Base-by-base conservation (phyloP, 208 protist genomes). In the Kentomonas sorsogonicus region DNA sequence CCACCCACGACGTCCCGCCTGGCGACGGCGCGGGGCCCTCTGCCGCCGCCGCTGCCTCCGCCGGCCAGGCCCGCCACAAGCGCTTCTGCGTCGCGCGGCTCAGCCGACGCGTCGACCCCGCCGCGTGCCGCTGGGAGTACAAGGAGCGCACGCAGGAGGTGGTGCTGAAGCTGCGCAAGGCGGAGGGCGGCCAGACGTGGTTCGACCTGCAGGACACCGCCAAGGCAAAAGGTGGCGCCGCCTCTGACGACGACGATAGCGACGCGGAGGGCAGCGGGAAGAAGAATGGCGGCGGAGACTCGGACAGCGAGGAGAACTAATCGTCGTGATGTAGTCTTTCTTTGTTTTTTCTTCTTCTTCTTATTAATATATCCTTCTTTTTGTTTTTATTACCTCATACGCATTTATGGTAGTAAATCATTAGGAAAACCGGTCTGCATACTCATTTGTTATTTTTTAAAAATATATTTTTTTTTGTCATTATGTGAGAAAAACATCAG, bases 111-210 rank as follows among this genome's bases (percentile, higher is more conserved):
- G 31, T 52, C 46, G 46, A 52, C 46, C 20, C 23, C 7, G n/a
- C 7, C 6, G 5, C 4, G 20, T 36, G 18, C 46, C 9, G 22
- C 9, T 27, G 9, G 6, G 13, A 16, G 25, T 33, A 33, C 13
- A 52, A 52, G 46, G 43, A 69, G 55, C 48, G 68, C 25, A 74
- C 55, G 55, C 61, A 76, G 45, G 66, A 88, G 47, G 69, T 93
- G 57, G 45, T 81, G 27, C 23, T 89, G 39, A 78, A 72, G 52
- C 62, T 89, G 53, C 66, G 65, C 4, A 93, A 93, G 76, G 65
- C 48, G 33, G 29, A 60, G 50, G 60, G 53, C 23, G 71, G 53
- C n/a, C n/a, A n/a, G 13, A 63, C 70, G 22, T 93, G 85, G 82
- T 63, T 66, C 26, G 85, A 93, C 13, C 59, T 91, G 36, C 73